A percentile compares a stretch with the other conserved stretches of the same genome.
Conservation (phyloP, 108 stramenopile species). For the Conticribra guillardii region DNA sequence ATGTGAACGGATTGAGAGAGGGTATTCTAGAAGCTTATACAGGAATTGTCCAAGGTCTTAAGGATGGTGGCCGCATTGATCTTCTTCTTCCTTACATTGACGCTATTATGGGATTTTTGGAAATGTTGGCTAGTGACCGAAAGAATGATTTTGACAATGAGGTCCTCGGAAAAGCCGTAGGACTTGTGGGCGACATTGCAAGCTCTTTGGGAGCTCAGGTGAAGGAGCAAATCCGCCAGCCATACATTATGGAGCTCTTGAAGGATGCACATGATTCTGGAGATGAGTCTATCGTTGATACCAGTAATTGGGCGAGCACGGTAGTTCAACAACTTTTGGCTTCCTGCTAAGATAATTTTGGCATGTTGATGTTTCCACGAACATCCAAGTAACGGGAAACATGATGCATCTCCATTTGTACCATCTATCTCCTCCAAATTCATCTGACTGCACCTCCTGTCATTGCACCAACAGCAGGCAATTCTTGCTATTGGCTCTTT, state of each 20-base stretch:
- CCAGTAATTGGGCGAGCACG: slow-evolving; percentile 66
- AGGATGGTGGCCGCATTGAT: slow-evolving; percentile 69
- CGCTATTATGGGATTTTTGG: slow-evolving; percentile 68
- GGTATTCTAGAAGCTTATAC: slow-evolving; percentile 96
- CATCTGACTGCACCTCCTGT: slow-evolving; percentile 6
- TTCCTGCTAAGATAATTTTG: slow-evolving; percentile 18
- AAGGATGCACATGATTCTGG: slow-evolving; percentile 61
- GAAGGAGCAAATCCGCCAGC: slow-evolving; percentile 64
- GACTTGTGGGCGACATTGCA: slow-evolving; percentile 84
- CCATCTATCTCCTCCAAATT: not conserved
- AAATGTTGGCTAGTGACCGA: slow-evolving; percentile 61
- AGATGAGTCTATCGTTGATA: slow-evolving; percentile 60
- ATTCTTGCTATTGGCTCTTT: slow-evolving; percentile 24
- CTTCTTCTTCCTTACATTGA: slow-evolving; percentile 66
- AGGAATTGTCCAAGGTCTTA: slow-evolving; percentile 92
- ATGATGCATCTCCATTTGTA: too few species aligned
- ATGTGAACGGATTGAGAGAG: slow-evolving; percentile 90
- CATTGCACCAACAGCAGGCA: slow-evolving; percentile 32
- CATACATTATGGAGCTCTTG: slow-evolving; percentile 67
- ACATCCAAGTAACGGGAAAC: not conserved
- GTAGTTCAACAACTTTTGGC: slow-evolving; percentile 50
- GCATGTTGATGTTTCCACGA: not conserved
- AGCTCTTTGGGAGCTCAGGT: slow-evolving; percentile 60
- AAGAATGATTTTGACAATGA: slow-evolving; percentile 67
- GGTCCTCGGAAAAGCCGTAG: slow-evolving; percentile 82